Conservation (phyloP, 169 alveolate genomes). For the Plasmodium billcollinsi region DNA sequence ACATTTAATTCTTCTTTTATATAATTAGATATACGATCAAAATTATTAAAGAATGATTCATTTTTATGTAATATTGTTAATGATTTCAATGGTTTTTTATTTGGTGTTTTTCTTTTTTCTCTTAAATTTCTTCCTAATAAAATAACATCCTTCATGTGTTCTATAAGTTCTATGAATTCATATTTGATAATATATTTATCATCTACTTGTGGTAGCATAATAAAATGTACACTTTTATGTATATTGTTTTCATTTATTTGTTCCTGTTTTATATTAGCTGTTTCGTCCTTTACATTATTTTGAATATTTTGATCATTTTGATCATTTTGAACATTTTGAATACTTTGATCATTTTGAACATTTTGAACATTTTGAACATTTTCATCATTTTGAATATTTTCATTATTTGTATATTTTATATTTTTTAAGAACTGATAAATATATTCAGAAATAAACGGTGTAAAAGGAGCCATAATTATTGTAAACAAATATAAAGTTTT, state of each 20-base stretch:
- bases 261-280: too few relatives aligned
- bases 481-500: slow-evolving; percentile 92
- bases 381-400: slow-evolving; percentile 91
- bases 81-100: slow-evolving; percentile 92
- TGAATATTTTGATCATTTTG: slow-evolving; percentile 91
- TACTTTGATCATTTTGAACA: slow-evolving; percentile 87
- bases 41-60: slow-evolving; percentile 78
- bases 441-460: slow-evolving; percentile 95
- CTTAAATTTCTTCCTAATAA: slow-evolving; percentile 94
- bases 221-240: slow-evolving; percentile 85
- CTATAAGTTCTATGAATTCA: slow-evolving; percentile 69
- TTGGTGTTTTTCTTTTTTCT: slow-evolving; percentile 91
- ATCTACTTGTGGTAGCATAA: slow-evolving; percentile 75
- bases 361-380: too few relatives aligned
- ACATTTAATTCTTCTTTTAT: slow-evolving; percentile 93
- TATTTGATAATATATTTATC: slow-evolving; percentile 29
- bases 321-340: slow-evolving; percentile 90
- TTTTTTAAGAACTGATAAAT: slow-evolving; percentile 93
- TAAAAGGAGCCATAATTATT: slow-evolving; percentile 90
- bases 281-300: slow-evolving; percentile 82
- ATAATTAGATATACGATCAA: slow-evolving; percentile 81
- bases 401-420: slow-evolving; percentile 85
- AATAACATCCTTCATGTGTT: slow-evolving; percentile 76
- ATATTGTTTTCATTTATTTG: background rate
- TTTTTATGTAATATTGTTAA: slow-evolving; percentile 85